Evolutionary conservation across 2,329 filamentous ascomycete genomes (phyloP).

Genomic region (Ceratocystis albifundus): DNA sequence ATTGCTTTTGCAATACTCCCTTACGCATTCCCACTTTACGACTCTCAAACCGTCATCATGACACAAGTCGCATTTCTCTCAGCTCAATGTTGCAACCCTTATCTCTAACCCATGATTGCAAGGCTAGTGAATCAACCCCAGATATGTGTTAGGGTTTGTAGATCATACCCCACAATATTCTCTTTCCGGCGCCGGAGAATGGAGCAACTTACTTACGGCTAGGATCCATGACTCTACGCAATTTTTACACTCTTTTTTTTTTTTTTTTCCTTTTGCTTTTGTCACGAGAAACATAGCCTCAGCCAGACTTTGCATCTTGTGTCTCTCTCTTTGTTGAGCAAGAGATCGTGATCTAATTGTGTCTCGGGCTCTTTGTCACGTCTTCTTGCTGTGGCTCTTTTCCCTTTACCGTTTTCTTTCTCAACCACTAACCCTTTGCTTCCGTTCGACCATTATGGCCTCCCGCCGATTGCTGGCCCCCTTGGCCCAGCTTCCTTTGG

Average conservation of each 20-base stretch:
- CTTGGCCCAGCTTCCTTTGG: conserved; percentile 29
- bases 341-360: neutral
- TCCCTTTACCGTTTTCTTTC: neutral
- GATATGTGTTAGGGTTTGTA: neutral
- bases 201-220: neutral
- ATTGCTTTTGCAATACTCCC: neutral
- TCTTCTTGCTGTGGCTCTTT: neutral
- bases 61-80: neutral
- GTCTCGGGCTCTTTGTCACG: neutral
- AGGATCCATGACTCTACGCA: conserved; percentile 8
- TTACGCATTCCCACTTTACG: neutral
- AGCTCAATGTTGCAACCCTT: neutral
- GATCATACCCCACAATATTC: neutral
- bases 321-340: conserved; percentile 15
- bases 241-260: conserved; percentile 21
- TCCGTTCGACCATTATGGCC: conserved; percentile 30
- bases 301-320: neutral
- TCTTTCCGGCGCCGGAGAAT: conserved; percentile 10
- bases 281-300: conserved; percentile 17
- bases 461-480: conserved; percentile 37
- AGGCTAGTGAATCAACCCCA: neutral
- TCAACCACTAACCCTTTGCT: conserved; percentile 9
- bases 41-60: neutral
- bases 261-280: conserved; percentile 19
- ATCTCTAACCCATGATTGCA: neutral